phyloP scores from a whole-genome alignment of 2,329 filamentous ascomycete genomes.

The Xylariaceae sp. region DNA sequence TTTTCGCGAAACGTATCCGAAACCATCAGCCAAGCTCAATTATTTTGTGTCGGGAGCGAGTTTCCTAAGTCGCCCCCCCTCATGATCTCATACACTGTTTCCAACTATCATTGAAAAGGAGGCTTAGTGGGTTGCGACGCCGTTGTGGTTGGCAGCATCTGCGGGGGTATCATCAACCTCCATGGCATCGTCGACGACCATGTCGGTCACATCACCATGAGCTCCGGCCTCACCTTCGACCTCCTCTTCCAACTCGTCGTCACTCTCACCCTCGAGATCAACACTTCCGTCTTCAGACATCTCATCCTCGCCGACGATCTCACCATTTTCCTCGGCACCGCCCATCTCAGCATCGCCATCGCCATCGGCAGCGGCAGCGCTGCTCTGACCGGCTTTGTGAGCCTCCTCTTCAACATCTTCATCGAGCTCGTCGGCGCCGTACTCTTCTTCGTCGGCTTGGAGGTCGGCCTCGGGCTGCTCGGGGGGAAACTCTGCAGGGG shows the following conservation, averaged over 20 bases:
- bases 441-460: conserved; percentile 77
- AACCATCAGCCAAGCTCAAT: conserved; percentile 7
- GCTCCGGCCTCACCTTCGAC: conserved; percentile 39
- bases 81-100: conserved; percentile 19
- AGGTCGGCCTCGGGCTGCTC: conserved; percentile 95
- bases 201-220: conserved; percentile 26
- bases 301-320: conserved; percentile 56
- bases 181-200: conserved; percentile 38
- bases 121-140: conserved; percentile 27
- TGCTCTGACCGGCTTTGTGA: conserved; percentile 39
- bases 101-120: not conserved
- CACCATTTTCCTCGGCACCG: conserved; percentile 45
- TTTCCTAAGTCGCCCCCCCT: conserved; percentile 9
- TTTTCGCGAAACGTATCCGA: conserved; percentile 11
- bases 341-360: conserved; percentile 69
- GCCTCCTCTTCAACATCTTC: conserved; percentile 54
- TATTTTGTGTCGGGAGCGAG: conserved; percentile 9
- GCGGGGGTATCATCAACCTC: conserved; percentile 36
- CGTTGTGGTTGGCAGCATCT: conserved; percentile 22
- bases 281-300: conserved; percentile 64
- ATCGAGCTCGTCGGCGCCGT: conserved; percentile 84
- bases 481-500: conserved; percentile 90
- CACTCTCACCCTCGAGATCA: conserved; percentile 66
- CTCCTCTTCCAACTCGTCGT: conserved; percentile 60
- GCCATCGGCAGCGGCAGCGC: conserved; percentile 45